These are phyloP conservation scores for Globisporangium perplexum DNA, from an alignment of 352 stramenopile species.

Conservation along the genomic window DNA sequence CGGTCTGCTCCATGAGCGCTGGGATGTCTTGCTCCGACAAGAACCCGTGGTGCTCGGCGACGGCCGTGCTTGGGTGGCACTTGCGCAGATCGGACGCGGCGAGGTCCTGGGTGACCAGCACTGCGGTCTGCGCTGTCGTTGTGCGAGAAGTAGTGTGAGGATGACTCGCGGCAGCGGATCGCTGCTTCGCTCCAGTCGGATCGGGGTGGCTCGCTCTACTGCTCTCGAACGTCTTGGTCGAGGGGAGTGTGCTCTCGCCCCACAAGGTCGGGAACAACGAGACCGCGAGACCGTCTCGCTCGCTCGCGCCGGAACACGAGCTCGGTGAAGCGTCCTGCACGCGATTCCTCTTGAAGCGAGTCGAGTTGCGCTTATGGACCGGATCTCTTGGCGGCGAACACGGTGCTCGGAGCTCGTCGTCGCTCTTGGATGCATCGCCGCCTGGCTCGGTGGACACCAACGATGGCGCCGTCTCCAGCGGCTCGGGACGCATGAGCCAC, in stretches of 20 bases:
- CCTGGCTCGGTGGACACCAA: background rate
- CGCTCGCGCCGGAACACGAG: background rate
- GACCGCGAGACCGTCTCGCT: slow-evolving; percentile 3
- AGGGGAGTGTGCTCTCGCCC: background rate
- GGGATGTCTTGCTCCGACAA: slow-evolving; percentile 50
- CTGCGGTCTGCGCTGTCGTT: background rate
- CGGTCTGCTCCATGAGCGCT: slow-evolving; percentile 34
- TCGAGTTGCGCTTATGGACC: background rate
- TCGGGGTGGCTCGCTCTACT: too few species aligned
- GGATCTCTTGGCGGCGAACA: background rate
- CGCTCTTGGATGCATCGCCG: background rate
- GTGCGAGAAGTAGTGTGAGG: background rate
- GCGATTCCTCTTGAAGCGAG: background rate
- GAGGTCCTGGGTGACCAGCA: slow-evolving; percentile 15
- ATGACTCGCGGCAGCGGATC: background rate
- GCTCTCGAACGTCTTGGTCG: background rate
- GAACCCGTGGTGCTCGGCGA: slow-evolving; percentile 47
- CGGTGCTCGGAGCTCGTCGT: background rate
- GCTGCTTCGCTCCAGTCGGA: background rate
- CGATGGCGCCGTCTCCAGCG: background rate
- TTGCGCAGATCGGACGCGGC: slow-evolving; percentile 21
- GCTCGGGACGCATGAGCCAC: slow-evolving; percentile 10
- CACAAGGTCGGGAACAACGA: slow-evolving; percentile 17
- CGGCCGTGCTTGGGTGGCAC: slow-evolving; percentile 23
- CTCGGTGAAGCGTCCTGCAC: background rate